These are phyloP conservation scores for Xylaria telfairii DNA, from an alignment of 495 filamentous ascomycete species.

Conservation along the genomic window DNA sequence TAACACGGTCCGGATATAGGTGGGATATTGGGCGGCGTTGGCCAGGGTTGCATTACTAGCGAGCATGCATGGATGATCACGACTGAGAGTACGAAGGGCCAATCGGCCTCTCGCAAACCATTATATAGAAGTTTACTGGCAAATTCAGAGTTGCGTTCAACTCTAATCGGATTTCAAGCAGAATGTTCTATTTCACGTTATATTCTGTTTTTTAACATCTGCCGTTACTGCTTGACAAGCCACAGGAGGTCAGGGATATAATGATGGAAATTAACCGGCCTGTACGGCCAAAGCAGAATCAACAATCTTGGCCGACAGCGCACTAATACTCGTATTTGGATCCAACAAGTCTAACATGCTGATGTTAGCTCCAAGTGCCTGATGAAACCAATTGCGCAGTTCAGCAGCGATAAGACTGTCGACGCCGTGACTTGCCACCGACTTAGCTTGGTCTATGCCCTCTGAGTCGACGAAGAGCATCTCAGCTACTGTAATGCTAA, in stretches of 20 bases:
- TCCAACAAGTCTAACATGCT: slow-evolving; percentile 38
- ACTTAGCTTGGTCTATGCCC: slow-evolving; percentile 30
- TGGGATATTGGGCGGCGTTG: not conserved
- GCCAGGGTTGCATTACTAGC: not conserved
- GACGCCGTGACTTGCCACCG: slow-evolving; percentile 39
- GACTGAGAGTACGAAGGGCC: not conserved
- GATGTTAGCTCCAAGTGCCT: slow-evolving; percentile 31
- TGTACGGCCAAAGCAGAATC: too few relatives aligned
- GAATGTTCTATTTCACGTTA: not conserved
- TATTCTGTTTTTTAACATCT: not conserved
- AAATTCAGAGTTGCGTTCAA: not conserved
- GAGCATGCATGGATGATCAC: not conserved
- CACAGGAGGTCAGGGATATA: too few relatives aligned
- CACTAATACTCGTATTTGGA: not conserved
- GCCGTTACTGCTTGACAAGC: too few relatives aligned
- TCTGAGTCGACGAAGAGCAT: slow-evolving; percentile 35
- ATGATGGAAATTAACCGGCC: too few relatives aligned
- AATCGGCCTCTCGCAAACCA: not conserved
- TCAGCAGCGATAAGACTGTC: slow-evolving; percentile 47
- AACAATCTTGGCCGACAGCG: too few relatives aligned
- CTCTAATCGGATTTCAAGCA: not conserved
- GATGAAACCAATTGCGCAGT: slow-evolving; percentile 44
- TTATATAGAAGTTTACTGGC: not conserved
- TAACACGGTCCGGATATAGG: not conserved
- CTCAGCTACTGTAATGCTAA: slow-evolving; percentile 27